Conservation (phyloP, 2,329 filamentous ascomycete genomes). For the Trichoderma sp. region DNA sequence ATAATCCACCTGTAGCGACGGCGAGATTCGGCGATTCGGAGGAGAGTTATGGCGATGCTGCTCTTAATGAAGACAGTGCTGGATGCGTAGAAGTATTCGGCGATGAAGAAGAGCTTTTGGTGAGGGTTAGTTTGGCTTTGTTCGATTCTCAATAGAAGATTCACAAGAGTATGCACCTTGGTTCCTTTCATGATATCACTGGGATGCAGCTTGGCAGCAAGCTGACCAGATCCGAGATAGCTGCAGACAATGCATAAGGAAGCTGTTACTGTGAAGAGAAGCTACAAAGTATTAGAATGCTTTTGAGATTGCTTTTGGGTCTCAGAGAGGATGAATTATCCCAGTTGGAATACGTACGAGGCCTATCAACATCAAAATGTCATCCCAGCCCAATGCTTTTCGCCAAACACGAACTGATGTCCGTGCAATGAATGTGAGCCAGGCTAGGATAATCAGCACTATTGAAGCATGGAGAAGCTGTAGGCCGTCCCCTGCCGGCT, state of each 20-base stretch:
- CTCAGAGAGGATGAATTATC: background rate
- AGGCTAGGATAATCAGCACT: background rate
- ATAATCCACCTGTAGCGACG: constrained; percentile 8
- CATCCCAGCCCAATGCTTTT: constrained; percentile 8
- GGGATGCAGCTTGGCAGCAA: background rate
- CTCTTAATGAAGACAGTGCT: constrained; percentile 13
- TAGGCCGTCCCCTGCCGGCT: constrained; percentile 5
- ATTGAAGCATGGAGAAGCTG: constrained; percentile 7
- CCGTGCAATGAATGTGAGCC: background rate
- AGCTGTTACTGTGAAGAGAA: constrained; percentile 12
- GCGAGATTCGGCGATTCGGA: constrained; percentile 7
- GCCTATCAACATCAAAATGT: constrained; percentile 11
- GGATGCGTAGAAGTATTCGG: constrained; percentile 8
- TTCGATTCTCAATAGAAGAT: background rate
- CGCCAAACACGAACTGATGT: constrained; percentile 3
- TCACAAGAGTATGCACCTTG: background rate
- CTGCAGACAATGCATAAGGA: constrained; percentile 5
- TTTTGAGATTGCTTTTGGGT: background rate
- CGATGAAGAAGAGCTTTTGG: constrained; percentile 13
- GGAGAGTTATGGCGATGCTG: constrained; percentile 11
- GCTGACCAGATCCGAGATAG: constrained; percentile 11
- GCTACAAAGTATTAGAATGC: constrained; percentile 4
- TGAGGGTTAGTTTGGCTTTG: background rate
- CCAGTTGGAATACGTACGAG: background rate
- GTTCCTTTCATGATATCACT: constrained; percentile 9